Percentiles rank a stretch among this genome's conserved stretches.
Conservation (phyloP, 371 early-diverging fungal species). For the Syncephalastrum monosporum region DNA sequence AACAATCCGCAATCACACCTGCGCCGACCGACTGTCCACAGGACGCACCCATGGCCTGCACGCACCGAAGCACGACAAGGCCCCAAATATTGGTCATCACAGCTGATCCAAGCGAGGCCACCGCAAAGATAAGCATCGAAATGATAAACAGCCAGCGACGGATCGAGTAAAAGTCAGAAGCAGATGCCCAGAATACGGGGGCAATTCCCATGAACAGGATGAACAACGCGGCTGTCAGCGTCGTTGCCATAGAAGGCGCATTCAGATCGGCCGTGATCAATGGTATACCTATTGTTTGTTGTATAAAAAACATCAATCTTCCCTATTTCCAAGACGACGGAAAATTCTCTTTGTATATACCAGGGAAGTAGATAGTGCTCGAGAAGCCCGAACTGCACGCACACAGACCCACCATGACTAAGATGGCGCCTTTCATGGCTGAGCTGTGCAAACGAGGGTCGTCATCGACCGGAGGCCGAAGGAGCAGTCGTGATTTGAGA, state of each 20-base stretch:
- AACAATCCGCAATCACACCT: constrained; percentile 32
- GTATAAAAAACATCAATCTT: no score
- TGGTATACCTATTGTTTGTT: constrained; percentile 33
- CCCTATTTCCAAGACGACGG: background rate
- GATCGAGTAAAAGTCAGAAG: constrained; percentile 47
- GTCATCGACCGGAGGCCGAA: constrained; percentile 21
- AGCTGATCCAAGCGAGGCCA: constrained; percentile 66
- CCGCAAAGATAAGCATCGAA: constrained; percentile 55
- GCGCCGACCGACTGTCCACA: constrained; percentile 66
- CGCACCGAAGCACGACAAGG: constrained; percentile 60
- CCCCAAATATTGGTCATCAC: constrained; percentile 53
- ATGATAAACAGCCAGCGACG: background rate
- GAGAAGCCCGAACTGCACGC: constrained; percentile 24
- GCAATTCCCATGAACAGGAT: constrained; percentile 48
- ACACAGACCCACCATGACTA: constrained; percentile 16
- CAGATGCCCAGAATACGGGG: constrained; percentile 56
- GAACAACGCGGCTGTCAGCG: constrained; percentile 43
- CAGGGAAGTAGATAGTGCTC: constrained; percentile 27
- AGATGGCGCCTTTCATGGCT: constrained; percentile 14
- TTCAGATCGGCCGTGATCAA: constrained; percentile 45
- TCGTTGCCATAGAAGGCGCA: constrained; percentile 24
- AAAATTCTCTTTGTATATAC: constrained; percentile 1
- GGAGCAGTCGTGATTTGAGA: constrained; percentile 12
- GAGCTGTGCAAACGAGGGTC: constrained; percentile 23
- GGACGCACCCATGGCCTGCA: constrained; percentile 64